Base-by-base conservation (phyloP, 306 rosid genomes). In the Vachellia collinsii region DNA sequence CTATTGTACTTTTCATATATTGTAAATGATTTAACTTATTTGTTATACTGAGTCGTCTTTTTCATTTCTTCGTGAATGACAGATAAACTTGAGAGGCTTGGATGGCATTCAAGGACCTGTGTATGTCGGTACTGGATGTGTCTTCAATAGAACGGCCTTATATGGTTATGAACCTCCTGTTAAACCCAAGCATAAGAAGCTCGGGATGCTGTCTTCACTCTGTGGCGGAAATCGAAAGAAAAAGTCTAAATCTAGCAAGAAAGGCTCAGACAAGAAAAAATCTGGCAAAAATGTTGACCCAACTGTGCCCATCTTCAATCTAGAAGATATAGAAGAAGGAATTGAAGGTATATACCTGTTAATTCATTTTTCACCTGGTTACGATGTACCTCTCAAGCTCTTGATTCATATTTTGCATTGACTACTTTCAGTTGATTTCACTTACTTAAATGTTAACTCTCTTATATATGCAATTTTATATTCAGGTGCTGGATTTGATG, bases 121-220 rank as follows among this genome's bases (percentile, higher is more conserved):
- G 81, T 93, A 93, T 84, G 98, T 93, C 89, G 98, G 98, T 69
- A 93, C 98, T 54, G 98, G 98, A 76, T 93, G 98, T 71, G 98
- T 93, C 69, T 93, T 93, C 80, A 93, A 93, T 39, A 89, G 98
- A 85, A 93, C 98, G 1, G 98, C 98, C 9, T 86, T 93, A 47
- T 93, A 93, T 77, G 98, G 98, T 73, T 93, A 93, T 58, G 98
- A 93, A 76, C 98, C 98, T 54, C 98, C 98, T 23, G 65, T 77
- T 41, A 93, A 93, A 82, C 90, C 91, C 34, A 93, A 93, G 93
- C 88, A 87, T 59, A 86, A 84, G 84, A 91, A 93, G 81, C 50
- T 59, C 43, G 97, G 98, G 36, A 3, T 93, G 71, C 67, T 93
- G 14, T 86, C 90, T 78, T 88, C 92, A 7, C 86, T 91, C 53